Evolutionary conservation across 2,329 filamentous ascomycete species (phyloP).

Genomic region (Nemania serpens): DNA sequence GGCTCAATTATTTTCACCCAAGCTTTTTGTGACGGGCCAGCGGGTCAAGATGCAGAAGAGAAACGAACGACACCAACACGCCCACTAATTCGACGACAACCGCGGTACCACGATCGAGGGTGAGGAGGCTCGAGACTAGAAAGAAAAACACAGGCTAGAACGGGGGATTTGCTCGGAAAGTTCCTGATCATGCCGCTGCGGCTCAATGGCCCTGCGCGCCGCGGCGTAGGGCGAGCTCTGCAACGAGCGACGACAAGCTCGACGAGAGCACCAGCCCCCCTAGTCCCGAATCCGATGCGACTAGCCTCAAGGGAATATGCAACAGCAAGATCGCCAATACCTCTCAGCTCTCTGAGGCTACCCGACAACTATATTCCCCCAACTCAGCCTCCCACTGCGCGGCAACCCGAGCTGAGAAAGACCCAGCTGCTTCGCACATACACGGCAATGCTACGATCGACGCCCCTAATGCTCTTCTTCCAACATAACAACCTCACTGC

Average conservation of each 20-base stretch:
- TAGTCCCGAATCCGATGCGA: slow-evolving; percentile 22
- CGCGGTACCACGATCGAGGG: slow-evolving; percentile 6
- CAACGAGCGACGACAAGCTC: slow-evolving; percentile 26
- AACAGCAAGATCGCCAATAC: slow-evolving; percentile 28
- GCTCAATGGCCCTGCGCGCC: slow-evolving; percentile 34
- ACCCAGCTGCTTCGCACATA: slow-evolving; percentile 86
- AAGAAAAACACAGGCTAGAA: background rate
- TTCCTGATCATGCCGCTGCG: slow-evolving; percentile 34
- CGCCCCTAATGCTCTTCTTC: slow-evolving; percentile 85
- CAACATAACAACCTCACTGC: slow-evolving; percentile 72
- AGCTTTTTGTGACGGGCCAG: slow-evolving; percentile 20
- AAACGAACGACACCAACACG: background rate
- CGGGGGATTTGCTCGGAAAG: background rate
- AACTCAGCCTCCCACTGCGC: slow-evolving; percentile 85
- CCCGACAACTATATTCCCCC: slow-evolving; percentile 61
- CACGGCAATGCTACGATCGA: slow-evolving; percentile 83
- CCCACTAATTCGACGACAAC: slow-evolving; percentile 6
- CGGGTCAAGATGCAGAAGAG: background rate
- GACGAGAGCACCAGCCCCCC: slow-evolving; percentile 24
- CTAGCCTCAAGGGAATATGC: slow-evolving; percentile 37
- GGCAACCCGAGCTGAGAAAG: slow-evolving; percentile 85
- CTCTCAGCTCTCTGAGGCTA: slow-evolving; percentile 40
- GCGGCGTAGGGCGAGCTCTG: slow-evolving; percentile 32
- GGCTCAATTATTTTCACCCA: slow-evolving; percentile 23
- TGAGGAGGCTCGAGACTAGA: slow-evolving; percentile 1